Evolutionary conservation across 306 rosid genomes (phyloP).

Genomic region (Quercus gilva): DNA sequence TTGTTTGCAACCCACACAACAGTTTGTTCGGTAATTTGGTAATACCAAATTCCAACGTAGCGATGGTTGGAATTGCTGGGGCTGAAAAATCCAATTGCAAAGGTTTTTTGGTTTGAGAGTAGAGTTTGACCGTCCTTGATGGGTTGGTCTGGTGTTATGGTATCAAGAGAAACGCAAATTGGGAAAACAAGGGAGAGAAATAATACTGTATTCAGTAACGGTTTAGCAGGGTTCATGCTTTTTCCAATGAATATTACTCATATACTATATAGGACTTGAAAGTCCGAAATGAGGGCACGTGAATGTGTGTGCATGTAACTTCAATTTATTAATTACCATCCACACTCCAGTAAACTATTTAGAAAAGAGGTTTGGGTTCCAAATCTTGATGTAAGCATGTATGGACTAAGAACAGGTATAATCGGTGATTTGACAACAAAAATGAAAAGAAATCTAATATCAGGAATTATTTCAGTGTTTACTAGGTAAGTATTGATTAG

Average conservation of each 20-base stretch:
- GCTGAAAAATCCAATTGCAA: conserved; percentile 59
- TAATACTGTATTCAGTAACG: background rate
- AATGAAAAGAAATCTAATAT: no score
- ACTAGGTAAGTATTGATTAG: no score
- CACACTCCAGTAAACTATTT: no score
- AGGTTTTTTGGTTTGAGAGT: conserved; percentile 16
- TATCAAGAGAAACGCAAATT: conserved; percentile 26
- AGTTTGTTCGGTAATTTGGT: conserved; percentile 24
- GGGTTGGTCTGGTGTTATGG: background rate
- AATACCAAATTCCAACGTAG: conserved; percentile 54
- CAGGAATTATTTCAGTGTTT: no score
- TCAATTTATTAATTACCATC: no score
- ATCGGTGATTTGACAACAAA: no score
- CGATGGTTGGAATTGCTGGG: conserved; percentile 37
- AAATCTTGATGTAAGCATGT: no score
- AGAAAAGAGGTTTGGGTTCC: no score
- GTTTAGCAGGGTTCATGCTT: background rate
- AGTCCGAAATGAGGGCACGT: background rate
- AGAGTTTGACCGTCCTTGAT: conserved; percentile 24
- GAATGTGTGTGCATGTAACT: no score
- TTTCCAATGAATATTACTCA: conserved; percentile 3
- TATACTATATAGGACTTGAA: no score
- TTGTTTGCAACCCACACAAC: conserved; percentile 52
- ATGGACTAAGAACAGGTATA: no score
- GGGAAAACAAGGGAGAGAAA: background rate